Evolutionary conservation across 2,329 filamentous ascomycete genomes (phyloP), one percentile per base, ranked within the genome.

Genomic region (Plectosphaerella sp.): DNA sequence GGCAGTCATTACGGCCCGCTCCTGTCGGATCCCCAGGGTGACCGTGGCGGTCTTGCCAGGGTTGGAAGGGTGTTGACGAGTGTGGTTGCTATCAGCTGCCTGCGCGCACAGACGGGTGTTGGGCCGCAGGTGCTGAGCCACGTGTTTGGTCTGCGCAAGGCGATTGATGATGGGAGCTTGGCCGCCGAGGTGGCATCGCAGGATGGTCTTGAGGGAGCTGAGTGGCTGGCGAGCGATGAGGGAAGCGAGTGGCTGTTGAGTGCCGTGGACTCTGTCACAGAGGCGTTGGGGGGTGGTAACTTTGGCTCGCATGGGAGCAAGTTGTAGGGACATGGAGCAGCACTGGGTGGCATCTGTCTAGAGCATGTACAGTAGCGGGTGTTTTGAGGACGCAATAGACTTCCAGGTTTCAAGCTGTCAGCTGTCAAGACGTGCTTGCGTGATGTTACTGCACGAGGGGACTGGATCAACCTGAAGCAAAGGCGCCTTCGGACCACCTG

Each of bases 81-180:
- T 50, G 68, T 94, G 12, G 77, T 91, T 5, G 90, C 87, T 0
- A 78, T 95, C 28, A 77, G 88, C 5, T 91, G 88, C 61, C 66
- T 95, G 65, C 72, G 90, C 4, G 80, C 89, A 45, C 90, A 94
- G 75, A 88, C 87, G 10, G 90, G 90, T 1, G 90, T 94, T 0
- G 90, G 84, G 0, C 90, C 89, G 1, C 90, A 94, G 74, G 88
- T 95, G 12, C 71, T 88, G 16, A 90, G 86, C 58, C 90, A 95
- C 68, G 77, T 94, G 0, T 93, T 91, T 71, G 90, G 90, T 0
- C 64, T 95, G 68, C 71, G 87, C 53, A 94, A 94, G 73, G 88
- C 83, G 1, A 76, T 87, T 49, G 83, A 88, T 57, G 85, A 91
- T 66, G 88, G 86, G 1, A 74, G 72, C 18, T 78, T 77, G 69